Evolutionary conservation across 768 basidiomycete species (phyloP), one percentile per base, ranked within the genome.

Genomic region (Lentinula sp.): DNA sequence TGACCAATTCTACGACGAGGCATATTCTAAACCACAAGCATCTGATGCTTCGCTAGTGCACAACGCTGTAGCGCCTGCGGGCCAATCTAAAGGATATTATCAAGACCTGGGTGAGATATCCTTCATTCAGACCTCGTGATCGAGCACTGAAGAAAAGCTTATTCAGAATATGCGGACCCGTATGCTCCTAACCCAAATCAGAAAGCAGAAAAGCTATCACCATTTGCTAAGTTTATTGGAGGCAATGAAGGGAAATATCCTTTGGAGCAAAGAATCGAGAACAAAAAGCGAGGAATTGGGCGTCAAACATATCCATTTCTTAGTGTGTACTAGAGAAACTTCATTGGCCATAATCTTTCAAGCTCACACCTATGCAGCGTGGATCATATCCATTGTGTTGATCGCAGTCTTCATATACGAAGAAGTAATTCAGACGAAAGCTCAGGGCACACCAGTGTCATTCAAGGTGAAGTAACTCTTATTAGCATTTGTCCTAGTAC

Each of bases 231-330:
- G 51, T 75, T 85, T 39, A 60, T 86, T n/a, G 74, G 37, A 8
- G 37, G 75, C 11, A 34, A 50, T 10, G 66, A 67, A 39, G 82
- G 79, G 9, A 78, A 74, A 61, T 86, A 87, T 61, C 88, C 89
- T 4, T 43, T 89, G 34, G 84, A 90, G 63, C 89, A 95, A 68
- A 83, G 88, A 53, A 94, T 97, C 68, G 89, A 95, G 68, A 81
- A 91, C 68, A 96, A 96, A 78, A 89, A 83, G 69, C 81, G 88
- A 34, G 93, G 93, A 0, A 81, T 96, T 52, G 90, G 89, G 6
- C 80, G 91, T 21, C 96, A 98, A 73, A 83, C 71, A 63, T 81
- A 89, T 70, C 92, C 93, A 35, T 84, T 87, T 63, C 80, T 88
- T 46, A 89, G 93, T 93, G 62, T 63, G 83, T 76, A 34, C 1